Conservation (phyloP, 768 basidiomycete species). For the Megacollybia marginata region DNA sequence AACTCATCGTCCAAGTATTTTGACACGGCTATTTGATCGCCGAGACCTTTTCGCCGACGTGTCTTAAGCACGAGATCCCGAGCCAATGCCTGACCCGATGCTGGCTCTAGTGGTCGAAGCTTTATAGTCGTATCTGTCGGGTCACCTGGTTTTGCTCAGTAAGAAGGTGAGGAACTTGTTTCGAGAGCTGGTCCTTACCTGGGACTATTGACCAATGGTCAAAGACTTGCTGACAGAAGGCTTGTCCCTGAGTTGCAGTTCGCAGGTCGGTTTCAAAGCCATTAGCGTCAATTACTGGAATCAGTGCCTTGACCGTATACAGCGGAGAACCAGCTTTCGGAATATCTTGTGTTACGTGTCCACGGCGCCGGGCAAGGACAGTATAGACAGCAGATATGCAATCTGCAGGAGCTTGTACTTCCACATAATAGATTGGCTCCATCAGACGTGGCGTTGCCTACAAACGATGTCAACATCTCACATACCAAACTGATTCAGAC, state of each 20-base stretch:
- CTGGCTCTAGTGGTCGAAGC: slow-evolving; percentile 92
- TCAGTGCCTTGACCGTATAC: slow-evolving; percentile 96
- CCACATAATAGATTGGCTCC: slow-evolving; percentile 98
- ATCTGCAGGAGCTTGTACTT: slow-evolving; percentile 98
- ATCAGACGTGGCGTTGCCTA: slow-evolving; percentile 92
- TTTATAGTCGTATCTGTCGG: slow-evolving; percentile 97
- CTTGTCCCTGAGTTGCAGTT: slow-evolving; percentile 97
- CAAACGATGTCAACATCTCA: slow-evolving; percentile 2
- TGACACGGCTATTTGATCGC: slow-evolving; percentile 94
- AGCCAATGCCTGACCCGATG: slow-evolving; percentile 91
- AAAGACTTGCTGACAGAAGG: slow-evolving; percentile 96
- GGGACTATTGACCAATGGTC: slow-evolving; percentile 99
- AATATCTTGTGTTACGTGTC: slow-evolving; percentile 98
- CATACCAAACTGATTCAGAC: slow-evolving; percentile 13
- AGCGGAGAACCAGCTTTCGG: slow-evolving; percentile 97
- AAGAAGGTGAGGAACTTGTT: not conserved
- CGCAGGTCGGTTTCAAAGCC: slow-evolving; percentile 98
- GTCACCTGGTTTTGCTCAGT: slow-evolving; percentile 53
- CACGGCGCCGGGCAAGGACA: slow-evolving; percentile 94
- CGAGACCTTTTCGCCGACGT: slow-evolving; percentile 90
- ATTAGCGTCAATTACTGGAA: slow-evolving; percentile 97
- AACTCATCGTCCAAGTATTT: slow-evolving; percentile 98
- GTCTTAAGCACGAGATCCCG: slow-evolving; percentile 96
- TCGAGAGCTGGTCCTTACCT: slow-evolving; percentile 38
- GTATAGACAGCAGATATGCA: slow-evolving; percentile 99